A percentile compares a stretch with the other conserved stretches of the same genome.
phyloP scores from a whole-genome alignment of 257 asterid species.

The Petunia axillaris region DNA sequence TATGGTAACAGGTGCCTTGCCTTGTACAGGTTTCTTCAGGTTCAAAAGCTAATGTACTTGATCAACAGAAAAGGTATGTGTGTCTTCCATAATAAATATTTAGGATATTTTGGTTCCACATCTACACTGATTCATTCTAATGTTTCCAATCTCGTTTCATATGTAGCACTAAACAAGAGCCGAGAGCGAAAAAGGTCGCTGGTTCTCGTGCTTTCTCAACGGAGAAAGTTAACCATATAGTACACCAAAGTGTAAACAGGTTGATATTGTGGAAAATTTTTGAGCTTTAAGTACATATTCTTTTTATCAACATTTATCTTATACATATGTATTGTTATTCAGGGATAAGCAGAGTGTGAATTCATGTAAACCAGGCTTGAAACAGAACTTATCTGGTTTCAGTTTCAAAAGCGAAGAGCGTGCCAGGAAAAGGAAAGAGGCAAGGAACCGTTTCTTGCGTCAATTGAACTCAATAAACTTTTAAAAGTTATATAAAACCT shows the following conservation, averaged over 20 bases:
- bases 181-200: conserved; percentile 33
- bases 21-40: conserved; percentile 40
- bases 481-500: neutral
- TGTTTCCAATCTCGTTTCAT: neutral
- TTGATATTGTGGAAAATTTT: conserved; percentile 26
- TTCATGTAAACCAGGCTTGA: conserved; percentile 38
- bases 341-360: conserved; percentile 45
- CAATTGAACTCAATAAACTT: neutral
- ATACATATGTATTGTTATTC: conserved; percentile 24
- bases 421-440: conserved; percentile 70
- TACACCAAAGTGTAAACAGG: conserved; percentile 55
- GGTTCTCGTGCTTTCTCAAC: conserved; percentile 37
- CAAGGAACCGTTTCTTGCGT: conserved; percentile 17
- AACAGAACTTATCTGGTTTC: conserved; percentile 46
- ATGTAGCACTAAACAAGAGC: conserved; percentile 42
- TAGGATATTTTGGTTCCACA: neutral
- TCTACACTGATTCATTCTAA: neutral
- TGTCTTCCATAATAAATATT: neutral
- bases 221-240: conserved; percentile 39
- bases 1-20: conserved; percentile 6
- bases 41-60: conserved; percentile 37
- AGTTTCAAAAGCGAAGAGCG: conserved; percentile 52
- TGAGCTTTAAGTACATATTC: conserved; percentile 7
- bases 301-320: conserved; percentile 24
- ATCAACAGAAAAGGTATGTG: conserved; percentile 57